A percentile compares a stretch with the other conserved stretches of the same genome.
These are phyloP conservation scores for Nyssa sinensis DNA, from an alignment of 148 eudicot genomes.

Conservation along the genomic window DNA sequence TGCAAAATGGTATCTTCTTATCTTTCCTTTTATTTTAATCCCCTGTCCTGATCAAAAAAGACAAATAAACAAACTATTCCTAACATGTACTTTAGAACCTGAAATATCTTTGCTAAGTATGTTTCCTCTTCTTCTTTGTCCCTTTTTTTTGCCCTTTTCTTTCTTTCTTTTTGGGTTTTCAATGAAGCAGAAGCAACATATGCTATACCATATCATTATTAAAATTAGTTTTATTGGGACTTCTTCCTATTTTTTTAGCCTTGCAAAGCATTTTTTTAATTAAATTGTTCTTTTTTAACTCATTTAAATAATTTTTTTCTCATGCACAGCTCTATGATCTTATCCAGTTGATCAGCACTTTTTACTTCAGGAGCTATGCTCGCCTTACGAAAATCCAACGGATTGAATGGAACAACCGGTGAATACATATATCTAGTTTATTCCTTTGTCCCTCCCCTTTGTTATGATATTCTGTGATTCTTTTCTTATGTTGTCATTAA, in stretches of 20 bases:
- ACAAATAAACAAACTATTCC: background rate
- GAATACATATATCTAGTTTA: constrained; percentile 6
- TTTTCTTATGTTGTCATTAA: constrained; percentile 10
- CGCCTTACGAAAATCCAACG: constrained; percentile 78
- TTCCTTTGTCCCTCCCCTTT: background rate
- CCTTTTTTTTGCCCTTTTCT: too few species aligned
- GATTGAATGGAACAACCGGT: constrained; percentile 96
- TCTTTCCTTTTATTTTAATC: background rate
- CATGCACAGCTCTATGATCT: constrained; percentile 71
- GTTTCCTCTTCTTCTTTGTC: background rate
- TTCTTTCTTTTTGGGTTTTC: too few species aligned
- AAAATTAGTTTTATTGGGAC: background rate
- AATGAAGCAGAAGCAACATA: background rate
- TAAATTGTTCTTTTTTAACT: background rate
- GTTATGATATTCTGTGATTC: constrained; percentile 1
- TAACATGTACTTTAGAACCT: background rate
- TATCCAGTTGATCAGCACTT: constrained; percentile 61
- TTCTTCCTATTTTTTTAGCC: background rate
- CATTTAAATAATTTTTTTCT: constrained; percentile 4
- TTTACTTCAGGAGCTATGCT: constrained; percentile 68
- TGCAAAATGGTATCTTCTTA: constrained; percentile 73
- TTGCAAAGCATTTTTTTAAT: constrained; percentile 4
- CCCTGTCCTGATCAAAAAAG: background rate
- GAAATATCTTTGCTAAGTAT: background rate
- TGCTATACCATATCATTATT: background rate